Conservation (phyloP, 2,329 filamentous ascomycete species). For the Fusarium gaditjirri region DNA sequence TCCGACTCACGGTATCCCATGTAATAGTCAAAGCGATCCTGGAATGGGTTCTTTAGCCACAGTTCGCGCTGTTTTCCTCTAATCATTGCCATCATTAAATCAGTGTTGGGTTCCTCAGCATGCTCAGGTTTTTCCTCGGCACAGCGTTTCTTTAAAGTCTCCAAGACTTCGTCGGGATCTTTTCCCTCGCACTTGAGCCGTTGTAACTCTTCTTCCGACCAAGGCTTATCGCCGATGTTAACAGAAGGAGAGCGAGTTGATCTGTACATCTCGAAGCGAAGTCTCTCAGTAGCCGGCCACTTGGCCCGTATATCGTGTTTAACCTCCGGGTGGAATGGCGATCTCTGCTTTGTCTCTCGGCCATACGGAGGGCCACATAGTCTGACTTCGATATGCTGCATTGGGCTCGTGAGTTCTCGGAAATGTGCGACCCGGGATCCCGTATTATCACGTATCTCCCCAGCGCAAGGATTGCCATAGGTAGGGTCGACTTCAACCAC, state of each 20-base stretch:
- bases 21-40: not conserved
- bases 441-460: not conserved
- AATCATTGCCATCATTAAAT: not conserved
- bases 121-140: not conserved
- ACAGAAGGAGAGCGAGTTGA: not conserved
- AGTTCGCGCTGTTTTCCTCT: not conserved
- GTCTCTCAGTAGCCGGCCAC: rapidly evolving
- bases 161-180: not conserved
- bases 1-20: not conserved
- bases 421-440: not conserved
- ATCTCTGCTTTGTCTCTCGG: rapidly evolving
- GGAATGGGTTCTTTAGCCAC: not conserved
- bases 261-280: not conserved
- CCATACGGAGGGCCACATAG: not conserved
- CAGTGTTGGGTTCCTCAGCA: not conserved
- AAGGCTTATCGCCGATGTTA: rapidly evolving
- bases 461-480: not conserved
- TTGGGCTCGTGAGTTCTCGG: not conserved
- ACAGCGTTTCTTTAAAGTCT: not conserved
- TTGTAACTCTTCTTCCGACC: not conserved
- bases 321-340: not conserved
- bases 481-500: not conserved
- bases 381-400: not conserved
- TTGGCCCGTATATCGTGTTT: not conserved
- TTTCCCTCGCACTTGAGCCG: not conserved